A percentile compares a stretch with the other conserved stretches of the same genome.
phyloP scores from a whole-genome alignment of 176 grass and related monocot genomes.

The Avena sativa region DNA sequence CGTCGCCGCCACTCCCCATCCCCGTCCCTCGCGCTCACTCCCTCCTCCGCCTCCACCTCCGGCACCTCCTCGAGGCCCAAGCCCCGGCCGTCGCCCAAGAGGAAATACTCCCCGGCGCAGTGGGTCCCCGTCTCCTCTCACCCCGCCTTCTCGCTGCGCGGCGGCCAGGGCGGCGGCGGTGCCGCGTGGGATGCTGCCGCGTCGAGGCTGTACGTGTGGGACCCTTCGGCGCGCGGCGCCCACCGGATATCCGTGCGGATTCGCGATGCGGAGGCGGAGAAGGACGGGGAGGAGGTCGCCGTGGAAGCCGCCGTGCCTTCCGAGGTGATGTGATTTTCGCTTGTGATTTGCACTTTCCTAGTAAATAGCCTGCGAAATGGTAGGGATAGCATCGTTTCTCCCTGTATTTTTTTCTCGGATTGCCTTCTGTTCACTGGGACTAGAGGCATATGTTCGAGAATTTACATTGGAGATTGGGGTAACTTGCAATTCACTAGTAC shows the following conservation, averaged over 20 bases:
- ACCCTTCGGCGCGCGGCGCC: conserved; percentile 47
- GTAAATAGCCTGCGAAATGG: conserved; percentile 3
- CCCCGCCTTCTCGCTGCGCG: conserved; percentile 40
- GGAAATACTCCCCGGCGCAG: conserved; percentile 54
- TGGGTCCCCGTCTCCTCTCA: conserved; percentile 57
- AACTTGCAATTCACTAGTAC: background rate
- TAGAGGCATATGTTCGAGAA: background rate
- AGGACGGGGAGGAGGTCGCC: conserved; percentile 46
- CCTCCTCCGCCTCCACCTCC: conserved; percentile 44
- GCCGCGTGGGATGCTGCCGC: conserved; percentile 71
- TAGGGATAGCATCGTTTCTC: conserved; percentile 15
- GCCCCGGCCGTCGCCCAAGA: conserved; percentile 48
- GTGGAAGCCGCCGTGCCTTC: conserved; percentile 81
- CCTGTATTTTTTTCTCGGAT: background rate
- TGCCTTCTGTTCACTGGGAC: background rate
- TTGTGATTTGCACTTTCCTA: conserved; percentile 21
- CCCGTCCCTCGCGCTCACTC: conserved; percentile 58
- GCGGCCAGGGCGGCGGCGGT: background rate
- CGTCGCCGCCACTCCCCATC: conserved; percentile 50
- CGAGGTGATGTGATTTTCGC: conserved; percentile 56
- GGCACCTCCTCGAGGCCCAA: conserved; percentile 47
- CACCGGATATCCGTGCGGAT: conserved; percentile 74
- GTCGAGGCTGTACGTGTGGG: conserved; percentile 84
- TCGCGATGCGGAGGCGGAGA: conserved; percentile 55
- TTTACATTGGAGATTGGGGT: background rate